Base-by-base conservation (phyloP, 768 basidiomycete genomes). In the Hypholoma fasciculare region DNA sequence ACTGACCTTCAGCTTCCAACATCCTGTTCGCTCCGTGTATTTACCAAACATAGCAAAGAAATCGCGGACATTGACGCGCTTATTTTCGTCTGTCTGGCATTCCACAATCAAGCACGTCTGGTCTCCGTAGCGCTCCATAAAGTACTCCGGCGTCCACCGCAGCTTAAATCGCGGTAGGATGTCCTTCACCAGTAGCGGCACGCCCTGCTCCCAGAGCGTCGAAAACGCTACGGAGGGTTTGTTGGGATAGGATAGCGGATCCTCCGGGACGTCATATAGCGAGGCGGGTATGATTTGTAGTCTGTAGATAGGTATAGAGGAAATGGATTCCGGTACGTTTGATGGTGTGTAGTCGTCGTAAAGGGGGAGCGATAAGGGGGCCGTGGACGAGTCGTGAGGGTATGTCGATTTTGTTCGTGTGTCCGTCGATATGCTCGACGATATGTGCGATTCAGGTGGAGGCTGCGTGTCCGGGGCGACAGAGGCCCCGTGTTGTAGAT, bases 31-130 rank as follows among this genome's bases (percentile, higher is more conserved):
- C 6, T 71, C 82, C 60, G 79, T 80, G 54, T 88, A 87, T 50
- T 82, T 76, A 56, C 92, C 92, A 69, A 96, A 97, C 72, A 72
- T 70, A 11, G 74, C 73, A 67, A 98, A 97, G 74, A 97, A 98
- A 54, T 89, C 82, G 6, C 77, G 80, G 5, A 98, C 87, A 0
- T 83, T 88, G 6, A 84, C 79, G 8, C 79, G 74, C 61, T 79
- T 81, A 65, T 83, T 89, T 50, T 70, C 67, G 55, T 94, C 88
- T 2, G 80, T 83, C 74, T 94, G 88, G 65, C 93, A 96, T 69
- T 96, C 91, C 14, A 93, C 78, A 56, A 97, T 86, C 51, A 87
- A 76, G 69, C 89, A 88, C 26, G 67, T 75, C 60, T 90, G 82
- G 9, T 76, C 70, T 7, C 84, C 86, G 67, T 90, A 89, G 61